These are phyloP conservation scores for Paracorniculantispora psalliotae DNA, from an alignment of 2,329 filamentous ascomycete species.

Conservation along the genomic window DNA sequence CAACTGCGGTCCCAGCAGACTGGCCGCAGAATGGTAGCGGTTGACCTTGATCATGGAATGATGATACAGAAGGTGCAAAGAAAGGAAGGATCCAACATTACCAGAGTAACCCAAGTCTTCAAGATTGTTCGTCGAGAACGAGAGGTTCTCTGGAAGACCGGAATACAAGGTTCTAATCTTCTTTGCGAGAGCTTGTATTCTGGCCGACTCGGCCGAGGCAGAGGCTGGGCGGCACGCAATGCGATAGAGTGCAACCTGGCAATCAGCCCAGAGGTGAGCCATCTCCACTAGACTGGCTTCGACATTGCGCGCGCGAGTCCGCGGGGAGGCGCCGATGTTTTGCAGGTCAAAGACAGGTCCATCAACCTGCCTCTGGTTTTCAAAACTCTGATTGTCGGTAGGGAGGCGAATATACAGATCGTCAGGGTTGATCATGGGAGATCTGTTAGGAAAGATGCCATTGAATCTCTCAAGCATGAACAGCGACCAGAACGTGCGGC, in stretches of 20 bases:
- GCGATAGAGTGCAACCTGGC: constrained; percentile 53
- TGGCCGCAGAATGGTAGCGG: constrained; percentile 46
- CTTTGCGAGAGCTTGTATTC: constrained; percentile 42
- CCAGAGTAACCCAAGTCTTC: constrained; percentile 49
- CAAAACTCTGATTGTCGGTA: constrained; percentile 55
- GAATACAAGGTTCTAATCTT: constrained; percentile 55
- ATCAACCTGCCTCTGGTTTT: constrained; percentile 51
- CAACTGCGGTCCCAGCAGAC: constrained; percentile 34
- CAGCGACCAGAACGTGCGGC: constrained; percentile 67
- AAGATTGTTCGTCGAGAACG: constrained; percentile 53
- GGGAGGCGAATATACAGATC: constrained; percentile 65
- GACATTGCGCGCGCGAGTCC: constrained; percentile 34
- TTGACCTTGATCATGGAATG: constrained; percentile 60
- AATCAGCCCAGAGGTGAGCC: constrained; percentile 59
- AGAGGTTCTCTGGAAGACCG: constrained; percentile 50
- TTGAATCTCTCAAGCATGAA: constrained; percentile 66
- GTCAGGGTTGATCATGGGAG: constrained; percentile 54
- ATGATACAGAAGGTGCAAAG: constrained; percentile 63
- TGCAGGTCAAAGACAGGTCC: constrained; percentile 57
- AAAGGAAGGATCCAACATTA: constrained; percentile 53
- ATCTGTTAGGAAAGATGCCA: constrained; percentile 49
- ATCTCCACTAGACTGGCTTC: constrained; percentile 60
- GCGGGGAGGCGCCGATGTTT: constrained; percentile 19
- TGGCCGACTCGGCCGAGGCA: constrained; percentile 24
- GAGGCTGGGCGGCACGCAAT: constrained; percentile 26